A percentile compares a stretch with the other conserved stretches of the same genome.
Conservation (phyloP, 495 filamentous ascomycete species). For the Aspergillus bridgeri region DNA sequence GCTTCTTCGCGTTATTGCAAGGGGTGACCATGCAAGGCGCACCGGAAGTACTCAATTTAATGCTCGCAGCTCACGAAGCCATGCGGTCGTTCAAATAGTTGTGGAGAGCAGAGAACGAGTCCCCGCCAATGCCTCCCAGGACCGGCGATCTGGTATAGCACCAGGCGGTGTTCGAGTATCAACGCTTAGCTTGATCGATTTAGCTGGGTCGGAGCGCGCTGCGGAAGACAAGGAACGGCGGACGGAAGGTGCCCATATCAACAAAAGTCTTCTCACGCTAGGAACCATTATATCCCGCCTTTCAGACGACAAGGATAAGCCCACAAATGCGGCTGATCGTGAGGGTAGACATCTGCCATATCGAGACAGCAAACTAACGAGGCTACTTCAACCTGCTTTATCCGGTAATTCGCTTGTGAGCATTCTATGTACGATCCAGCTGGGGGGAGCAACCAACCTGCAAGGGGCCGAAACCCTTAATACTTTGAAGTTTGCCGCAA, state of each 20-base stretch:
- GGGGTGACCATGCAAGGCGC: constrained; percentile 85
- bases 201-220: constrained; percentile 93
- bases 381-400: constrained; percentile 86
- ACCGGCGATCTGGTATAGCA: constrained; percentile 72
- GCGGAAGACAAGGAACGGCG: constrained; percentile 93
- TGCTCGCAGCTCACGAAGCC: constrained; percentile 90
- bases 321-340: constrained; percentile 68
- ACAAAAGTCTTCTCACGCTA: constrained; percentile 92
- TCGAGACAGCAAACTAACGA: constrained; percentile 93
- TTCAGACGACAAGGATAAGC: constrained; percentile 80
- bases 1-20: constrained; percentile 87
- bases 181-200: constrained; percentile 90
- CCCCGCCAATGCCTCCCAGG: constrained; percentile 50
- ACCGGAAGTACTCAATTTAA: constrained; percentile 96
- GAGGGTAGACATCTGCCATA: constrained; percentile 91
- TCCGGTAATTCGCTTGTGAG: constrained; percentile 93
- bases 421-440: constrained; percentile 92
- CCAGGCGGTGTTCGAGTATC: constrained; percentile 94
- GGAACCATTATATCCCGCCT: constrained; percentile 92
- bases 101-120: constrained; percentile 92
- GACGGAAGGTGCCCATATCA: constrained; percentile 96
- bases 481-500: constrained; percentile 92
- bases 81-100: constrained; percentile 97
- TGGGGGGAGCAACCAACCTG: constrained; percentile 60
- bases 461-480: constrained; percentile 89